Base-by-base conservation (phyloP, 768 basidiomycete species). In the Dioszegia hungarica region DNA sequence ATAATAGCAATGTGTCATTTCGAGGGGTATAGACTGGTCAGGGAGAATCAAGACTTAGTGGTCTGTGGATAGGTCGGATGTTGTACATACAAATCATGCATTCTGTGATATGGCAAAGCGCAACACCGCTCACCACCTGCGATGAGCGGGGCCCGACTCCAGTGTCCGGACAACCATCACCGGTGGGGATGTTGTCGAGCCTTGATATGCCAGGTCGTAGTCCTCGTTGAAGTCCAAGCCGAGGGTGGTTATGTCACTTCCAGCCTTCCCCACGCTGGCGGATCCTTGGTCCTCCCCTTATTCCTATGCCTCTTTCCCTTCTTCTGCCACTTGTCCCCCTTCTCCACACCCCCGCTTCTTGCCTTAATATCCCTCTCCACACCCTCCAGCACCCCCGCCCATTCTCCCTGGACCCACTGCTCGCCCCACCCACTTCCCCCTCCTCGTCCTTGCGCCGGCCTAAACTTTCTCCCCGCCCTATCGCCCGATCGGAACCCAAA, bases 401-500 rank as follows among this genome's bases (percentile, higher is more conserved):
- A 65, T n/a, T 62, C 64, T 17, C 60, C 62, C 19, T 63, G 58
- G 1, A 75, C 52, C 69, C 71, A 73, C 4, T 66, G 65, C 45
- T 66, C 63, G 5, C 62, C 66, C 74, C 74, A 75, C 10, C 74
- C 74, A 51, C 61, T 65, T 1, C 67, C 70, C 0, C 67, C 66
- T 24, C 63, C 65, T 1, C 57, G 58, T 0, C 60, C 60, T 58
- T 68, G 67, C 17, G 60, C 51, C 4, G 64, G 63, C 39, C 68
- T 59, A 56, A 73, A 73, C 48, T 72, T 76, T 25, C 72, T 46
- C n/a, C 75, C 75, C 15, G 70, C 70, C 29, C 75, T 46, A 43
- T 76, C 75, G 2, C 52, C 63, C 17, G 70, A 64, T 25, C 68
- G 51, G 48, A 64, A 68, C 0, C 54, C 40, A 54, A 76, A 70